Evolutionary conservation across 1,284 basidiomycete genomes (phyloP), one percentile per base, ranked within the genome.

Genomic region (Sporisorium scitamineum): DNA sequence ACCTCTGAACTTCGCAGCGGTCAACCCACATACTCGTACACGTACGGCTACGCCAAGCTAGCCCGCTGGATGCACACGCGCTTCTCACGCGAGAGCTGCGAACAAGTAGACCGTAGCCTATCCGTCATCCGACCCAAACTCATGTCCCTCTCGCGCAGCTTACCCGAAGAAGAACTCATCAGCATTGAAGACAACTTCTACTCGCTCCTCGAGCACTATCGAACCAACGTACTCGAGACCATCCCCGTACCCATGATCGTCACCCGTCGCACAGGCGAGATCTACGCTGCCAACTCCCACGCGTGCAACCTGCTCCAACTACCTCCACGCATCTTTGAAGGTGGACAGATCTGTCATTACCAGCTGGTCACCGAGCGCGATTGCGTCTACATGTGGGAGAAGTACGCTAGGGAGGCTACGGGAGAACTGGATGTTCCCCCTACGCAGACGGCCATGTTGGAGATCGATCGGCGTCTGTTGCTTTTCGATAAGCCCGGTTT

Each of bases 41-140:
- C 75, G 10, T 78, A 70, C 44, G 75, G 75, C 9, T 78, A 74
- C 29, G 75, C 75, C 61, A 78, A 78, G 41, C 47, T 78, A 2
- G 75, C 75, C 0, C 58, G 66, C 14, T 78, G 75, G 75, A 78
- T 78, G 70, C 66, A 78, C 22, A 68, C 67, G 2, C 66, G 70
- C 7, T 78, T 45, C 48, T 61, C 70, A 4, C 60, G 64, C 24
- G 61, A 54, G 31, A 56, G 44, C 26, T 68, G 70, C 67, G 67
- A 70, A 51, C n/a, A 47, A 24, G 70, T 78, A 18, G 75, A 78
- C 24, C 67, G 52, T 5, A 54, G 50, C 11, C 68, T 78, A 7
- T 59, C 48, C 0, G 39, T 58, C 3, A 59, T 75, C 11, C 76
- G 76, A 16, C 76, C 70, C 44, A 61, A 60, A 14, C 64, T 75